Evolutionary conservation across 2,329 filamentous ascomycete species (phyloP).

Genomic region (Blumeria hordei): DNA sequence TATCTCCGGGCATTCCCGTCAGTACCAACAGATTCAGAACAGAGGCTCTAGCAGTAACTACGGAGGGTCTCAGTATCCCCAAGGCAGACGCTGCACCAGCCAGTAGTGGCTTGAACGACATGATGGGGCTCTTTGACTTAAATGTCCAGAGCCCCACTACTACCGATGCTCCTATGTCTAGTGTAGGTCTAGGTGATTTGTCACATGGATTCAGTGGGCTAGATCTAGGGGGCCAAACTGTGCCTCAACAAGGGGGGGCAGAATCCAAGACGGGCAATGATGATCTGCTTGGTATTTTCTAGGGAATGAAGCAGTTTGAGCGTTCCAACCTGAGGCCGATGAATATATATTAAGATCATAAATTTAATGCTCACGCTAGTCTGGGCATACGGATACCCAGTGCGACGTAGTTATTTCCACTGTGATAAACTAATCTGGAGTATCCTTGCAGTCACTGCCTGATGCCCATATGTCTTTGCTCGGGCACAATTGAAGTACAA

Average conservation of each 20-base stretch:
- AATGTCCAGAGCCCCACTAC: conserved; percentile 5
- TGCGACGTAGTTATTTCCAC: too few relatives aligned
- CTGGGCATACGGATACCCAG: too few relatives aligned
- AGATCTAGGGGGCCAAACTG: conserved; percentile 44
- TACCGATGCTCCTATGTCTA: conserved; percentile 9
- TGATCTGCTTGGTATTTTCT: conserved; percentile 36
- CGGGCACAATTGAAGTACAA: not conserved
- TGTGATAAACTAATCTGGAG: too few relatives aligned
- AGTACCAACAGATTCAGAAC: conserved; percentile 23
- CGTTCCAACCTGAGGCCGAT: too few relatives aligned
- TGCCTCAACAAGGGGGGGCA: conserved; percentile 29
- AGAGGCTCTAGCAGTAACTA: conserved; percentile 35
- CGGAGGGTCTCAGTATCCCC: conserved; percentile 44
- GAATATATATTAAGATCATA: too few relatives aligned
- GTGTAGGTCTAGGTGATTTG: conserved; percentile 11
- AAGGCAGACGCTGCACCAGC: conserved; percentile 16
- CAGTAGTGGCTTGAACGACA: conserved; percentile 49
- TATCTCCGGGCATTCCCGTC: conserved; percentile 50
- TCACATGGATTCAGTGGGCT: conserved; percentile 71
- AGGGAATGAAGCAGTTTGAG: conserved; percentile 6
- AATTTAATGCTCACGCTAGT: too few relatives aligned
- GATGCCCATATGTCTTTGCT: too few relatives aligned
- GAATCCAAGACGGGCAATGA: conserved; percentile 26
- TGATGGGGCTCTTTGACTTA: conserved; percentile 45
- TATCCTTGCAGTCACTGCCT: too few relatives aligned